These are phyloP conservation scores for Polygonum aviculare DNA, from an alignment of 148 eudicot species.

Conservation along the genomic window DNA sequence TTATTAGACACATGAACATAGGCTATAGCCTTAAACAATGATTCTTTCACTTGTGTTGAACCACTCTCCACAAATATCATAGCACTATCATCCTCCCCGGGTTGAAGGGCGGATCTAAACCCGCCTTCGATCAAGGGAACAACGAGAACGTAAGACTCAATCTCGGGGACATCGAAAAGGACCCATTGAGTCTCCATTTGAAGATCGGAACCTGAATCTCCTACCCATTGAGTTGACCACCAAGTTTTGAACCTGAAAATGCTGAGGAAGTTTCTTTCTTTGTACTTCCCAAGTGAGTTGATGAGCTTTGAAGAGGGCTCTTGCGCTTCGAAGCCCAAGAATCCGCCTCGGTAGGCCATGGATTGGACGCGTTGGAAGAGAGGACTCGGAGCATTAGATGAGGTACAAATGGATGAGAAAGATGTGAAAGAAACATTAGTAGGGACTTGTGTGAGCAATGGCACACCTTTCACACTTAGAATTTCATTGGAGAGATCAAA, in stretches of 20 bases:
- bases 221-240: conserved; percentile 83
- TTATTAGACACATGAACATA: conserved; percentile 54
- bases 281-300: conserved; percentile 47
- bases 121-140: conserved; percentile 49
- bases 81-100: conserved; percentile 39
- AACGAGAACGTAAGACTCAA: conserved; percentile 35
- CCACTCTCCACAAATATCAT: conserved; percentile 53
- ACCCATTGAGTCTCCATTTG: conserved; percentile 72
- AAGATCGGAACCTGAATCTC: conserved; percentile 46
- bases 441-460: conserved; percentile 47
- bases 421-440: conserved; percentile 33
- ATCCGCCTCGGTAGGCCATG: conserved; percentile 38
- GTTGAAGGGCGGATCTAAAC: conserved; percentile 49
- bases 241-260: conserved; percentile 68
- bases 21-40: conserved; percentile 42
- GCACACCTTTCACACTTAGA: conserved; percentile 29
- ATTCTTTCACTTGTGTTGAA: conserved; percentile 27
- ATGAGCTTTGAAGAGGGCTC: conserved; percentile 30
- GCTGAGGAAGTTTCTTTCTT: conserved; percentile 46
- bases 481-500: conserved; percentile 39
- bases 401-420: conserved; percentile 36
- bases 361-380: conserved; percentile 36
- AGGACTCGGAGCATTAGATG: conserved; percentile 37
- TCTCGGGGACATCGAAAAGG: conserved; percentile 48
- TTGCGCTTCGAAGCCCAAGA: conserved; percentile 46